Evolutionary conservation across 352 stramenopile species (phyloP).

Genomic region (Globisporangium yorkense): DNA sequence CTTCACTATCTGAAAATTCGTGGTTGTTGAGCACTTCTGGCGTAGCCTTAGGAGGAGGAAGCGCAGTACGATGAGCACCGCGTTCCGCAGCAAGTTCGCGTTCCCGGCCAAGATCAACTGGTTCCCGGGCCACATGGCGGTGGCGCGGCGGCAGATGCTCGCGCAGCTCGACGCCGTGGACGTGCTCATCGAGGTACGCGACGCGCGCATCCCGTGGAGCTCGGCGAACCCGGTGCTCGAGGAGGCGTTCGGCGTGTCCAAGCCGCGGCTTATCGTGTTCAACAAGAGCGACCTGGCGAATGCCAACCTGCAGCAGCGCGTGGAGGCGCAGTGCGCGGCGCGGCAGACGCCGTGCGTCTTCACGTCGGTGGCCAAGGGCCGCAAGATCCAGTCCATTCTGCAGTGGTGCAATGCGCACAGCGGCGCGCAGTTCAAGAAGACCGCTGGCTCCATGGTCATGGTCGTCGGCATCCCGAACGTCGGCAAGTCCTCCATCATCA

Average conservation of each 20-base stretch:
- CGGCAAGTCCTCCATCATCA: constrained; percentile 89
- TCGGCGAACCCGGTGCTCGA: constrained; percentile 81
- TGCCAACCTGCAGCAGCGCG: constrained; percentile 73
- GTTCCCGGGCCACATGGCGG: constrained; percentile 85
- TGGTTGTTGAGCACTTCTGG: neutral
- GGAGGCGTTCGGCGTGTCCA: constrained; percentile 66
- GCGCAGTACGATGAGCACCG: constrained; percentile 31
- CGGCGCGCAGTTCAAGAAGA: constrained; percentile 77
- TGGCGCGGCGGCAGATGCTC: constrained; percentile 74
- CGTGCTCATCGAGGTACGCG: constrained; percentile 78
- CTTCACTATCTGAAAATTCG: neutral
- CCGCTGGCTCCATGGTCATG: constrained; percentile 85
- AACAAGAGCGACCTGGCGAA: constrained; percentile 88
- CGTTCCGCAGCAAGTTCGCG: constrained; percentile 71
- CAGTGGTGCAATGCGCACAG: constrained; percentile 76
- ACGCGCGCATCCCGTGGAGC: constrained; percentile 80
- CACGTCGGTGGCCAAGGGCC: constrained; percentile 73
- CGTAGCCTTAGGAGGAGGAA: too few species aligned
- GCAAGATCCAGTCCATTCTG: constrained; percentile 67
- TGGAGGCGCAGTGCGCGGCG: constrained; percentile 51
- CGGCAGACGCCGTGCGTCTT: constrained; percentile 62
- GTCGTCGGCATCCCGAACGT: constrained; percentile 88
- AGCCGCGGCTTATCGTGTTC: constrained; percentile 79
- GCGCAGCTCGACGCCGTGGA: constrained; percentile 77
- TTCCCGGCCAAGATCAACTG: constrained; percentile 83